A percentile compares a stretch with the other conserved stretches of the same genome.
Evolutionary conservation across 306 rosid genomes (phyloP).

Genomic region (Cicer bijugum): DNA sequence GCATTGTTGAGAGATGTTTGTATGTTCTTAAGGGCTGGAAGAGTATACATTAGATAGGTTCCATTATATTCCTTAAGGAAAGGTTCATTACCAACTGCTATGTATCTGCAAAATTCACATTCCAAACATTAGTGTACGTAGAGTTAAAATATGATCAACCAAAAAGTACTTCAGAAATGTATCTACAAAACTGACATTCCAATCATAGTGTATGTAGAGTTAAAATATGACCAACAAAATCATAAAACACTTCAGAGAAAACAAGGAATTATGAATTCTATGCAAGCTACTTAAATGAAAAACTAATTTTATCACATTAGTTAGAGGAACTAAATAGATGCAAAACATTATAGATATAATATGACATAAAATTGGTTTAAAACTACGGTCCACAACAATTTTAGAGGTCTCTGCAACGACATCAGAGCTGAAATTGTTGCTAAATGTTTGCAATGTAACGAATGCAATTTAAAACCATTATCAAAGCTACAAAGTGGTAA

Average conservation of each 20-base stretch:
- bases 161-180: slow-evolving; percentile 40
- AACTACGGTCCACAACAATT: too few species aligned
- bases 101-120: slow-evolving; percentile 65
- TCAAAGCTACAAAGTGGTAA: not conserved
- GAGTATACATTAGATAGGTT: slow-evolving; percentile 57
- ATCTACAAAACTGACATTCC: slow-evolving; percentile 59
- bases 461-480: not conserved
- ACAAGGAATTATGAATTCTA: not conserved
- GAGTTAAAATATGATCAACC: slow-evolving; percentile 4
- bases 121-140: slow-evolving; percentile 11
- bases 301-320: too few species aligned
- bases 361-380: not conserved
- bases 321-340: not conserved
- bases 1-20: slow-evolving; percentile 73
- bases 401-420: too few species aligned
- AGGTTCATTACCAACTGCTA: slow-evolving; percentile 96
- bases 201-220: slow-evolving; percentile 16
- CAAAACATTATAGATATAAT: not conserved
- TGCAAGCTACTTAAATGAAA: not conserved
- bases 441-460: too few species aligned
- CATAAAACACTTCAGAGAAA: not conserved
- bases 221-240: slow-evolving; percentile 8
- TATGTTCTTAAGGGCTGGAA: slow-evolving; percentile 83
- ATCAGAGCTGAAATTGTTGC: too few species aligned
- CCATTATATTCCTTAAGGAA: slow-evolving; percentile 85